These are phyloP conservation scores for Lophium mytilinum DNA, from an alignment of 495 filamentous ascomycete species.

Conservation along the genomic window DNA sequence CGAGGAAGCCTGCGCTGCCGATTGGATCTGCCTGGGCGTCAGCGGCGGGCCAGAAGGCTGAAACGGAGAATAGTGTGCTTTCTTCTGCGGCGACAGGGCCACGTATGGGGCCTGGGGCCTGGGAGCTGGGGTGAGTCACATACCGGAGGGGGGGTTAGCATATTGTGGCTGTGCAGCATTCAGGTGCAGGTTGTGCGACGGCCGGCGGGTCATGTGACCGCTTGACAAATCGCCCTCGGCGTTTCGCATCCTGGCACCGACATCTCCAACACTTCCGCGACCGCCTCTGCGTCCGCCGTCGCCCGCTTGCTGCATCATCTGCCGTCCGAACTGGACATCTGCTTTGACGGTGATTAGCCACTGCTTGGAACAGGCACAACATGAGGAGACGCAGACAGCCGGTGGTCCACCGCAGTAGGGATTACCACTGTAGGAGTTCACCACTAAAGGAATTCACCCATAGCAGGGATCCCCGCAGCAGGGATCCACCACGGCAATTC, in stretches of 20 bases:
- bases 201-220: not conserved
- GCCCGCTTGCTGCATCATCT: not conserved
- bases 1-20: not conserved
- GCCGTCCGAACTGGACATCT: slow-evolving; percentile 18
- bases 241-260: not conserved
- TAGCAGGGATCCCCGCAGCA: too few relatives aligned
- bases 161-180: not conserved
- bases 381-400: too few relatives aligned
- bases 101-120: not conserved
- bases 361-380: not conserved
- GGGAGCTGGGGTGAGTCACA: not conserved
- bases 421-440: too few relatives aligned
- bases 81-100: not conserved
- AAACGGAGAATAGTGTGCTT: slow-evolving; percentile 6
- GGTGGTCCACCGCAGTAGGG: too few relatives aligned
- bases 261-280: not conserved
- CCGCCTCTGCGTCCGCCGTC: not conserved
- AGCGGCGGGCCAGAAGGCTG: slow-evolving; percentile 10
- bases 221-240: not conserved
- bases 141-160: not conserved
- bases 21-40: not conserved
- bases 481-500: too few relatives aligned
- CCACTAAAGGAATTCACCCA: too few relatives aligned
- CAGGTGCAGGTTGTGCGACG: not conserved
- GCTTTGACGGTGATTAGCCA: slow-evolving; percentile 13